phyloP scores from a whole-genome alignment of 257 asterid genomes.

The Perilla frutescens region DNA sequence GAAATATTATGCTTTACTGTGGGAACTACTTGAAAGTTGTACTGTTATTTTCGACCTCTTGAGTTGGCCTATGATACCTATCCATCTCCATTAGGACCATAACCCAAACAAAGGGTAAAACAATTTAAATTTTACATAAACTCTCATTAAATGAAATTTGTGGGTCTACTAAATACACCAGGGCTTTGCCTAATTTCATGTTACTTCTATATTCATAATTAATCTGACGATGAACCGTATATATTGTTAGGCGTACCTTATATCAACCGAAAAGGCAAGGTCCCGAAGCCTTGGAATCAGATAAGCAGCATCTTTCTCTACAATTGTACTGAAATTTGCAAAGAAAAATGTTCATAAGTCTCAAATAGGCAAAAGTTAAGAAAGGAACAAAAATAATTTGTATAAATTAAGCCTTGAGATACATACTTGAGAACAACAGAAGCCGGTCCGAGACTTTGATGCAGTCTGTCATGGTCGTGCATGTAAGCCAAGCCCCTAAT shows the following conservation, averaged over 20 bases:
- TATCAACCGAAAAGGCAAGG: conserved; percentile 89
- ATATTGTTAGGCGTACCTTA: conserved; percentile 53
- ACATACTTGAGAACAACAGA: conserved; percentile 84
- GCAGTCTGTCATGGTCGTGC: conserved; percentile 80
- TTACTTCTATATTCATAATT: background rate
- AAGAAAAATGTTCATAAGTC: conserved; percentile 30
- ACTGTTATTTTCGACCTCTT: background rate
- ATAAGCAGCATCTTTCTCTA: conserved; percentile 80
- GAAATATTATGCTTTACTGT: conserved; percentile 2
- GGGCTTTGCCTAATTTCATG: background rate
- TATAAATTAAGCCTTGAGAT: conserved; percentile 20
- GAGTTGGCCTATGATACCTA: background rate
- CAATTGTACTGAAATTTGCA: conserved; percentile 67
- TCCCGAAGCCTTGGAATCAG: conserved; percentile 94
- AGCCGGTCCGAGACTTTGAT: conserved; percentile 97
- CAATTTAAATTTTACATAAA: background rate
- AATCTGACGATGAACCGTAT: conserved; percentile 20
- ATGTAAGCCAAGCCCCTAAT: conserved; percentile 76
- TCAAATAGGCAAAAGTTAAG: background rate
- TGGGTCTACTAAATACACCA: background rate
- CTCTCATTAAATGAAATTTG: background rate
- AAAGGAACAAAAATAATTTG: conserved; percentile 3
- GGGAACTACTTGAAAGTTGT: background rate
- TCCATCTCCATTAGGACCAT: conserved; percentile 18
- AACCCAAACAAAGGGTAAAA: conserved; percentile 1